phyloP scores from a whole-genome alignment of 2,329 filamentous ascomycete genomes.

The Pyrenophora tritici-repentis region DNA sequence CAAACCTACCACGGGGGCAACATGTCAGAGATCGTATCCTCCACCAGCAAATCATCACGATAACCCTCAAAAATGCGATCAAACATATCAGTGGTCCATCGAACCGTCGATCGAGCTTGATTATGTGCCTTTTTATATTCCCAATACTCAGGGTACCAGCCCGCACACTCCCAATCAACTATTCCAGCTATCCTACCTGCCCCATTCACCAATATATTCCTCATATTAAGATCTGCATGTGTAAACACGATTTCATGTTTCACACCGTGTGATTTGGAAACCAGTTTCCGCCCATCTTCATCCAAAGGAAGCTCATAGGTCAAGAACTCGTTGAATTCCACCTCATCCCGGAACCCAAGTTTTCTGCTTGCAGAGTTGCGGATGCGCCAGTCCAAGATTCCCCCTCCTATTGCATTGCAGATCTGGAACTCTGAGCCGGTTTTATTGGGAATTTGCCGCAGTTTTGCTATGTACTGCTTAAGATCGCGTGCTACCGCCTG shows the following conservation, averaged over 20 bases:
- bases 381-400: slow-evolving; percentile 24
- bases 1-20: slow-evolving; percentile 16
- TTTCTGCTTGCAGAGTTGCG: slow-evolving; percentile 17
- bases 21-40: slow-evolving; percentile 21
- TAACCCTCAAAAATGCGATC: slow-evolving; percentile 24
- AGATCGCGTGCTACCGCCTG: slow-evolving; percentile 14
- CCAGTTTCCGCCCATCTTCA: slow-evolving; percentile 12
- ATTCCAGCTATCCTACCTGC: slow-evolving; percentile 23
- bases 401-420: slow-evolving; percentile 22
- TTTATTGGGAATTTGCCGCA: slow-evolving; percentile 22
- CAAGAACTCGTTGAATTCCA: slow-evolving; percentile 18
- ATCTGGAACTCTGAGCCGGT: slow-evolving; percentile 15
- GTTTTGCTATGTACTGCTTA: slow-evolving; percentile 14
- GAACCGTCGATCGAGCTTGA: slow-evolving; percentile 10
- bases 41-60: slow-evolving; percentile 19
- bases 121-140: slow-evolving; percentile 27
- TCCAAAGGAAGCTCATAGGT: slow-evolving; percentile 13
- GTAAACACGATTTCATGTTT: slow-evolving; percentile 27
- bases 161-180: slow-evolving; percentile 32
- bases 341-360: slow-evolving; percentile 15
- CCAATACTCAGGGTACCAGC: slow-evolving; percentile 34
- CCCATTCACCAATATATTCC: slow-evolving; percentile 28
- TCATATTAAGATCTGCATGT: slow-evolving; percentile 26
- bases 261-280: slow-evolving; percentile 18
- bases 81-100: slow-evolving; percentile 26